Percentiles rank a stretch among this genome's conserved stretches.
Evolutionary conservation across 768 basidiomycete genomes (phyloP).

Genomic region (Phaeotremella skinneri): DNA sequence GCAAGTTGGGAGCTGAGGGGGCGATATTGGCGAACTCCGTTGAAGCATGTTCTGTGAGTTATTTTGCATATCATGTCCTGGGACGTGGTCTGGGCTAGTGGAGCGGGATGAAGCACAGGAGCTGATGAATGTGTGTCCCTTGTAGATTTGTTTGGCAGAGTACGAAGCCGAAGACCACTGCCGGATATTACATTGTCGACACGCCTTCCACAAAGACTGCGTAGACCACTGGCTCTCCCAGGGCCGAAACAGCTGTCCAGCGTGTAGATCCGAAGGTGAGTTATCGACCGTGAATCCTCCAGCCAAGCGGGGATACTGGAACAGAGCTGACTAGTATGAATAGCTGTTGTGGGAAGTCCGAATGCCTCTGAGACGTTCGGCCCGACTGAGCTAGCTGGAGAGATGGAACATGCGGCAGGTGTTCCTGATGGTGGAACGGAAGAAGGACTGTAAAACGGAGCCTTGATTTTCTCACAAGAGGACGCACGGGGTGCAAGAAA

Average conservation of each 20-base stretch:
- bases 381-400: too few relatives aligned
- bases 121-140: background rate
- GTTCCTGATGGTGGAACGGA: too few relatives aligned
- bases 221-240: slow-evolving; percentile 81
- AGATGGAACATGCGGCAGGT: too few relatives aligned
- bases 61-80: background rate
- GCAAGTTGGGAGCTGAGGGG: slow-evolving; percentile 61
- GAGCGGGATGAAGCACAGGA: background rate
- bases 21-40: slow-evolving; percentile 72
- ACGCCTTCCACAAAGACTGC: slow-evolving; percentile 84
- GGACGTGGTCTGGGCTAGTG: slow-evolving; percentile 59
- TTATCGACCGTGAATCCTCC: background rate
- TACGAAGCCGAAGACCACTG: slow-evolving; percentile 75
- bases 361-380: background rate
- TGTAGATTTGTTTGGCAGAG: slow-evolving; percentile 75
- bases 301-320: background rate
- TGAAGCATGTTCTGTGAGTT: slow-evolving; percentile 64
- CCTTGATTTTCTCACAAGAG: too few relatives aligned
- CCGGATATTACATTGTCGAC: slow-evolving; percentile 75
- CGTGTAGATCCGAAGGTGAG: slow-evolving; percentile 64
- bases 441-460: too few relatives aligned
- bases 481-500: too few relatives aligned
- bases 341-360: background rate
- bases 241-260: slow-evolving; percentile 87
- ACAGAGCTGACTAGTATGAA: background rate